Evolutionary conservation across 2,329 filamentous ascomycete genomes (phyloP), one percentile per base, ranked within the genome.

Genomic region (Colletotrichum tabaci): DNA sequence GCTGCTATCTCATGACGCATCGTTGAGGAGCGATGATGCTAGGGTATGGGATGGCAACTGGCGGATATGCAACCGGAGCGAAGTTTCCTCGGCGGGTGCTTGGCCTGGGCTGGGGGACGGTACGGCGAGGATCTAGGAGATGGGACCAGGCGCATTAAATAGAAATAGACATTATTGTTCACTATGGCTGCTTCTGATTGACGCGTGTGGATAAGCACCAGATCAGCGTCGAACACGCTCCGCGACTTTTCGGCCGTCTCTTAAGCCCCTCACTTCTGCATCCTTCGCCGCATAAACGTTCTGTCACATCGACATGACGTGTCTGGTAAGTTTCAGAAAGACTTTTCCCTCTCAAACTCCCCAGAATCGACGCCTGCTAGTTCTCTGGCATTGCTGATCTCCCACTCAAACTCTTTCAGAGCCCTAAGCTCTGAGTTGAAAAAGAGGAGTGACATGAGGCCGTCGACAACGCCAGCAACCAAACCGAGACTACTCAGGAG

Each of bases 381-480:
- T 0, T 84, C 82, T 74, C 84, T 91, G 15, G 92, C 92, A 79
- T 93, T 95, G 61, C 84, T 85, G 35, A 98, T 91, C 82, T 99
- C 96, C 93, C 94, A 98, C 79, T 96, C 91, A 82, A 98, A 98
- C 84, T 99, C 96, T 77, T 90, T 92, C 66, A 99, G 84, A 4
- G 93, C 92, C 70, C 94, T 88, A 71, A 98, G 82, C 83, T 99
- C 96, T 72, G 91, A 91, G 13, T 92, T 91, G 70, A 98, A 92
- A 80, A 99, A 99, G 60, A 98, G 81, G 0, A 96, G 88, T 0
- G 95, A 93, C 79, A 98, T 93, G 50, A 98, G 82, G 0, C 96
- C 95, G 78, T 98, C 94, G 23, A 98, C 80, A 3, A 94, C 89
- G 0, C 96, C 96, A 4, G 91, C 90, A 18, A 88, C 88, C 44